phyloP scores from a whole-genome alignment of 2,329 filamentous ascomycete species.

The Corinectria fuckeliana region DNA sequence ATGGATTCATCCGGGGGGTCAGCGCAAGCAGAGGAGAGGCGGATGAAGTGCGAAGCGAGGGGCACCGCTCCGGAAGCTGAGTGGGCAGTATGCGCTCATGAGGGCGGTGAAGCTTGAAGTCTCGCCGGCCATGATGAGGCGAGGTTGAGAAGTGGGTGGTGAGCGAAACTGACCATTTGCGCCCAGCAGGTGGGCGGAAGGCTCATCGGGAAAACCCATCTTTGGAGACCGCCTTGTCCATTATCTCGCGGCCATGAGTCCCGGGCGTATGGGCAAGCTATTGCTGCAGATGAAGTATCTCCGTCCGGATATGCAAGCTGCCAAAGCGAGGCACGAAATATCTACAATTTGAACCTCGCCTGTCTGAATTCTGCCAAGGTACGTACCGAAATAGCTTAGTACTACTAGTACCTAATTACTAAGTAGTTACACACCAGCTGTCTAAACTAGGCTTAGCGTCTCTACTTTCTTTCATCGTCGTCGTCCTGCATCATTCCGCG shows the following conservation, averaged over 20 bases:
- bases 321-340: not conserved
- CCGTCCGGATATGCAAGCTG: not conserved
- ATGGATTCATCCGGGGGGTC: constrained; percentile 17
- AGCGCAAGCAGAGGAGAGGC: constrained; percentile 12
- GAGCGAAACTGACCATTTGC: constrained; percentile 59
- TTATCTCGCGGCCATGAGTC: constrained; percentile 21
- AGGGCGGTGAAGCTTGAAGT: not conserved
- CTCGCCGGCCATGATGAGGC: not conserved
- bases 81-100: not conserved
- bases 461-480: not conserved
- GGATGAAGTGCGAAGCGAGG: not conserved
- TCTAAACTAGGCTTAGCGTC: not conserved
- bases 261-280: not conserved
- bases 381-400: no score
- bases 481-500: not conserved
- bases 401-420: no score
- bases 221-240: constrained; percentile 26
- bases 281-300: not conserved
- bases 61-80: constrained; percentile 29
- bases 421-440: no score
- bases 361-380: not conserved
- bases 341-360: not conserved
- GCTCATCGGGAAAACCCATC: constrained; percentile 57
- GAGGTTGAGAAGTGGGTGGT: not conserved
- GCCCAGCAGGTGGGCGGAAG: constrained; percentile 62